These are phyloP conservation scores for Sisymbrium altissimum DNA, from an alignment of 345 rosid species.

Conservation along the genomic window DNA sequence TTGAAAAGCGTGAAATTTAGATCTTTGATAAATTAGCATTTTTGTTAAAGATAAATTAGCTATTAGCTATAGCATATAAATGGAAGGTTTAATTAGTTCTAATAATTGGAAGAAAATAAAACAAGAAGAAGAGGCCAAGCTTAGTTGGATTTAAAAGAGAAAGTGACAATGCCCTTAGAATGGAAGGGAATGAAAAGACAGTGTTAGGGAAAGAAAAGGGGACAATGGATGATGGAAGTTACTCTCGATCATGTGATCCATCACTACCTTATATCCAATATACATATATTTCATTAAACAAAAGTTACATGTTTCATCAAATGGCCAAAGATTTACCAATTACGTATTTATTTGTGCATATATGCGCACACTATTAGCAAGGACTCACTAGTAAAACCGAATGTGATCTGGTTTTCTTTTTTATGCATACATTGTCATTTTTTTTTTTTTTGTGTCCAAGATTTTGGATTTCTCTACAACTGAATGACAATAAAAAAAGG, in stretches of 20 bases:
- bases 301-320: not conserved
- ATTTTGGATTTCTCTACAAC: too few species aligned
- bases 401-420: not conserved
- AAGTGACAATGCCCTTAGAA: conserved; percentile 37
- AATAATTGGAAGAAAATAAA: conserved; percentile 20
- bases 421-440: too few species aligned
- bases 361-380: not conserved
- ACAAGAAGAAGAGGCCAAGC: conserved; percentile 37
- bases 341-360: not conserved
- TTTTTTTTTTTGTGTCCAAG: too few species aligned
- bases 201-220: conserved; percentile 34
- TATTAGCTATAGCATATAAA: not conserved
- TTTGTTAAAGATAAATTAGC: not conserved
- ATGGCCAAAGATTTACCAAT: not conserved
- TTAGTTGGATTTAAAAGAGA: conserved; percentile 35
- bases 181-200: conserved; percentile 38
- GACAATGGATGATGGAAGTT: conserved; percentile 37
- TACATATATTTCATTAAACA: conserved; percentile 5
- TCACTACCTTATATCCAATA: conserved; percentile 20
- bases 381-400: not conserved
- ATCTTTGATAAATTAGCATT: not conserved
- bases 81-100: not conserved
- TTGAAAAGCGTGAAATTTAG: not conserved
- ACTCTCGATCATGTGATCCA: conserved; percentile 35
- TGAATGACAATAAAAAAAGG: too few species aligned